Base-by-base conservation (phyloP, 768 basidiomycete species). In the Rhodotorula diobovata region DNA sequence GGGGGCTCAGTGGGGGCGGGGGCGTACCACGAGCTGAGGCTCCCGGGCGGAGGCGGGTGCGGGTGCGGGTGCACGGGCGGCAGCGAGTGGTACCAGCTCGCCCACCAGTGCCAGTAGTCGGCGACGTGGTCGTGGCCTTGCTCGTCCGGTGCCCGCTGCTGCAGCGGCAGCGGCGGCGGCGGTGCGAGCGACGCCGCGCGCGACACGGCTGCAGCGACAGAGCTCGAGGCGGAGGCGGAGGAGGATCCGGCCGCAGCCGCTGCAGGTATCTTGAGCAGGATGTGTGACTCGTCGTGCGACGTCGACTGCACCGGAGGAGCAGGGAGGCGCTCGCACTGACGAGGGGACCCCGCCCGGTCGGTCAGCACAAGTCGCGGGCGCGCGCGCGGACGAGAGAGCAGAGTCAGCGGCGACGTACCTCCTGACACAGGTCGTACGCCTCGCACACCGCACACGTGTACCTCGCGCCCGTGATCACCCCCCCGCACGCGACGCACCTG, bases 261-360 rank as follows among this genome's bases (percentile, higher is more conserved):
- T 18, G 41, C 41, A 12, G 51, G 63, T 1, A 64, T 43, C 30
- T 64, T 64, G 54, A 64, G 63, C 28, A 64, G 51, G 43, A 64
- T 54, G 54, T 64, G 63, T 10, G 37, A 20, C 5, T 41, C 2
- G 53, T 64, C 54, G 54, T 64, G 63, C 11, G 20, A 0, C 18
- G 25, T 6, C 28, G 58, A 35, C n/a, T n/a, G n/a, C n/a, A 18
- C 23, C 28, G 25, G 11, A 28, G 2, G n/a, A 30, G 18, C 2
- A 4, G 30, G 23, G 30, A n/a, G 41, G 0, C 16, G n/a, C 25
- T 64, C 63, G 53, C 63, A 64, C 63, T 64, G 54, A n/a, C n/a
- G n/a, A n/a, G n/a, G n/a, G n/a, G n/a, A n/a, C n/a, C n/a, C n/a
- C n/a, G n/a, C 23, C 11, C 34, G 32, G 21, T 9, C 14, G 11